Conservation (phyloP, 176 grass and related monocot genomes). For the Aechmea fasciata region DNA sequence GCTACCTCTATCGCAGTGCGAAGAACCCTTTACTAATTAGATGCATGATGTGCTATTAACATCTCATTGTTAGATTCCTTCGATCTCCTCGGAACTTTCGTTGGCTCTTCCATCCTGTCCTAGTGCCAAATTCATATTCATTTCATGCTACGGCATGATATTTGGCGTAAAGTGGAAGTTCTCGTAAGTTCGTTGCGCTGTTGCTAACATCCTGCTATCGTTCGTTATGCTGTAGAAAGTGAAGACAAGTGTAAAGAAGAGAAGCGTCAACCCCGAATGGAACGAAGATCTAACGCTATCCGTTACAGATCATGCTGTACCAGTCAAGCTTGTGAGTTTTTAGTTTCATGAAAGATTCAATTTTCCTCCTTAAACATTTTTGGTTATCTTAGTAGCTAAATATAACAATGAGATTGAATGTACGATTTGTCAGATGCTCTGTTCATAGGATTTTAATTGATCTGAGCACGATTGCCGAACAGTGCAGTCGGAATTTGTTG, state of each 20-base stretch:
- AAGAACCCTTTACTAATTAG: too few species aligned
- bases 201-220: neutral
- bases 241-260: slow-evolving; percentile 80
- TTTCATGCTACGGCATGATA: neutral
- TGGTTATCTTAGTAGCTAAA: neutral
- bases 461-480: neutral
- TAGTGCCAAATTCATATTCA: neutral
- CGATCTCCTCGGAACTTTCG: too few species aligned
- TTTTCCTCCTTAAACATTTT: neutral
- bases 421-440: neutral
- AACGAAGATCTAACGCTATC: slow-evolving; percentile 68
- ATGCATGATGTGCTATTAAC: too few species aligned
- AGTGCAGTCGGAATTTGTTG: neutral
- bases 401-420: neutral
- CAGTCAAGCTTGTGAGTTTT: slow-evolving; percentile 60
- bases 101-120: too few species aligned
- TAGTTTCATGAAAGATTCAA: neutral
- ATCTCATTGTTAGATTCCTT: too few species aligned
- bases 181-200: too few species aligned
- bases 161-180: neutral
- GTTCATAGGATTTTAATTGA: neutral
- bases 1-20: too few species aligned
- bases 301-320: slow-evolving; percentile 39
- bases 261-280: slow-evolving; percentile 61
- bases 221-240: slow-evolving; percentile 35